Evolutionary conservation across 2,329 filamentous ascomycete species (phyloP).

Genomic region (Neopestalotiopsis clavispora): DNA sequence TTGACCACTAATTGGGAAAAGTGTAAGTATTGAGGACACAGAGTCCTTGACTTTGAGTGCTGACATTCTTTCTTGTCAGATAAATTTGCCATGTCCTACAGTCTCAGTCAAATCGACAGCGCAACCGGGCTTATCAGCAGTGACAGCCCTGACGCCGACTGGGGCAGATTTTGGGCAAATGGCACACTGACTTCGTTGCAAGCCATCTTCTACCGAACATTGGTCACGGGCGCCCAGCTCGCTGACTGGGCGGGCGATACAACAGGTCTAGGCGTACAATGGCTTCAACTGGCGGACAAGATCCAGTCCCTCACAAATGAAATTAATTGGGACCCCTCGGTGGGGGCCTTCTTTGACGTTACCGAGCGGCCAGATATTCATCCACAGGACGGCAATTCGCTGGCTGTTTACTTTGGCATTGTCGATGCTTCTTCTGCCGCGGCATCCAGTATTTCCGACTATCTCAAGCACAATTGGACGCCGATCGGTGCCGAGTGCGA

Average conservation of each 20-base stretch:
- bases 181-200: constrained; percentile 32
- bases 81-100: constrained; percentile 45
- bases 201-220: constrained; percentile 52
- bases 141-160: constrained; percentile 27
- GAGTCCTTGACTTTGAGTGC: neutral
- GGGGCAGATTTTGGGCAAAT: constrained; percentile 31
- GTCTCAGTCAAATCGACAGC: constrained; percentile 26
- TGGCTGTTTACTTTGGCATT: constrained; percentile 56
- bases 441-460: constrained; percentile 46
- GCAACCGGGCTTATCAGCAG: constrained; percentile 30
- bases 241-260: constrained; percentile 52
- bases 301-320: constrained; percentile 51
- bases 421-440: constrained; percentile 37
- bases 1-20: constrained; percentile 50
- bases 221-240: constrained; percentile 56
- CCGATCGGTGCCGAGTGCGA: constrained; percentile 59
- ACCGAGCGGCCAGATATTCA: constrained; percentile 51
- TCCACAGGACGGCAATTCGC: constrained; percentile 65
- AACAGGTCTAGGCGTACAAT: constrained; percentile 41
- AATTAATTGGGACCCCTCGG: constrained; percentile 51
- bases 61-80: constrained; percentile 28
- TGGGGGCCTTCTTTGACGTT: constrained; percentile 52
- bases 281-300: constrained; percentile 43
- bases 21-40: constrained; percentile 29
- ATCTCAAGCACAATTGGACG: constrained; percentile 57